These are phyloP conservation scores for Colletotrichum scovillei DNA, from an alignment of 2,329 filamentous ascomycete species.

Conservation along the genomic window DNA sequence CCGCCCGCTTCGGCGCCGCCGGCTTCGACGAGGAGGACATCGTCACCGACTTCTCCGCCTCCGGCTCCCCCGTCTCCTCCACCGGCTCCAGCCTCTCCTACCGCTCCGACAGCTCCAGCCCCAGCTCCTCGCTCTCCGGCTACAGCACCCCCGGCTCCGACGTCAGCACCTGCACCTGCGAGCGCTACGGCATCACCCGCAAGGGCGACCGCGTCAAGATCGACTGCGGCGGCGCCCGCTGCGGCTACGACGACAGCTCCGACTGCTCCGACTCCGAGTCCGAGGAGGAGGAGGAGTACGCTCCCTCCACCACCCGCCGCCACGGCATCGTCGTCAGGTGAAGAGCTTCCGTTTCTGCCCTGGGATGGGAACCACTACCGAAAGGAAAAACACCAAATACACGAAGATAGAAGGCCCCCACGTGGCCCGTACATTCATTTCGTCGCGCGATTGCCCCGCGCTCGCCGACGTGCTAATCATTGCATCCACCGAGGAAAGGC, in stretches of 20 bases:
- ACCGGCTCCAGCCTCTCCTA: slow-evolving; percentile 77
- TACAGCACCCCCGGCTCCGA: slow-evolving; percentile 85
- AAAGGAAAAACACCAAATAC: slow-evolving; percentile 3
- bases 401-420: slow-evolving; percentile 34
- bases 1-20: slow-evolving; percentile 75
- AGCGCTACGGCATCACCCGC: slow-evolving; percentile 96
- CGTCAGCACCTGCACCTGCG: slow-evolving; percentile 86
- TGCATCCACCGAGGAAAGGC: slow-evolving; percentile 38
- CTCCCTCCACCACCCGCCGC: slow-evolving; percentile 67
- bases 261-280: slow-evolving; percentile 73
- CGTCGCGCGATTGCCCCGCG: slow-evolving; percentile 30
- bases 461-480: slow-evolving; percentile 29
- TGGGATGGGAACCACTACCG: slow-evolving; percentile 23
- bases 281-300: slow-evolving; percentile 62
- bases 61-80: slow-evolving; percentile 72
- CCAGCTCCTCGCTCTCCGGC: slow-evolving; percentile 78
- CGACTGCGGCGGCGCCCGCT: slow-evolving; percentile 91
- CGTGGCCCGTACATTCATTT: slow-evolving; percentile 49
- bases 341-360: slow-evolving; percentile 14
- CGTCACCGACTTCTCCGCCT: slow-evolving; percentile 65
- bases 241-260: slow-evolving; percentile 80
- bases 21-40: slow-evolving; percentile 69
- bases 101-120: slow-evolving; percentile 79
- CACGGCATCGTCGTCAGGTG: slow-evolving; percentile 70
- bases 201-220: slow-evolving; percentile 93